Base-by-base conservation (phyloP, 768 basidiomycete species). In the Panus rudis region DNA sequence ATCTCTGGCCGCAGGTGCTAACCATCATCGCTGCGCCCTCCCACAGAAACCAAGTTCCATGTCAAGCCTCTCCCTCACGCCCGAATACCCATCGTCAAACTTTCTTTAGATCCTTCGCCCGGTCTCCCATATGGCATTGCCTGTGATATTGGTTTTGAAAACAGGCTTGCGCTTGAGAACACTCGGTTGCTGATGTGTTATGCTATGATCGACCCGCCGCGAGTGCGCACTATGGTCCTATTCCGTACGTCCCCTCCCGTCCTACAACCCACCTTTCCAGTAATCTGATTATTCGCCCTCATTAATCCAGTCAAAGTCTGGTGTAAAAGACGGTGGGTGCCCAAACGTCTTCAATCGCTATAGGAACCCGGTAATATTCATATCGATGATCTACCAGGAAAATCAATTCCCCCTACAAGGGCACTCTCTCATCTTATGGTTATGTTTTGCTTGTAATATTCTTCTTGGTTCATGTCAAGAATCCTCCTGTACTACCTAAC, bases 121-220 rank as follows among this genome's bases (percentile, higher is more conserved):
- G 79, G 82, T 4, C 69, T 91, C 12, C 84, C 84, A 7, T 74
- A 79, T 39, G 93, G 92, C 43, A 94, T 99, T 54, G 88, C 93
- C 6, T 97, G 94, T 60, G 94, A 99, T 62, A 99, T 99, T 51
- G 94, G 94, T 14, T 98, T 98, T 55, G 94, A 96, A 70, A 98
- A 98, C 65, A 78, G 93, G 56, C 73, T 99, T 42, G 94, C 94
- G 21, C 71, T 99, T 44, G 94, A 99, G 68, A 99, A 99, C 63
- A 99, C 94, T 25, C 77, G 94, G 43, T 67, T 99, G 47, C 72
- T 99, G 45, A 84, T 93, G 78, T 97, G 91, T 60, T 99, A 99
- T 65, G 93, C 94, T 52, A 91, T 91, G 73, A 79, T 97, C 57
- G 94, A 99, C 64, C 91, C 92, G 6, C 83, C 90, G 31, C 79